These are phyloP conservation scores for Daldinia sp. DNA, from an alignment of 2,329 filamentous ascomycete species.

Conservation along the genomic window DNA sequence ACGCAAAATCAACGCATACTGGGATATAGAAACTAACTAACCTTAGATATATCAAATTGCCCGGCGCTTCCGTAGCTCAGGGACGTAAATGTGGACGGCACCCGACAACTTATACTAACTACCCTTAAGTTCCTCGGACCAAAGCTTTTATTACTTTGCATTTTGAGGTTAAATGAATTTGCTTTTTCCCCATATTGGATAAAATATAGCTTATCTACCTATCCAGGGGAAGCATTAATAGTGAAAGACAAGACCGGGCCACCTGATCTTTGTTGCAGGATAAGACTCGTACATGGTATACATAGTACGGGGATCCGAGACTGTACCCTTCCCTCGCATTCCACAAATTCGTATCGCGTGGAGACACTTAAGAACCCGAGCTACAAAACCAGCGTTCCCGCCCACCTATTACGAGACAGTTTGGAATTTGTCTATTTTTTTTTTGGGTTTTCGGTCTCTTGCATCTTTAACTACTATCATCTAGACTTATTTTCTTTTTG, in stretches of 20 bases:
- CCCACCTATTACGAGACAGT: conserved; percentile 36
- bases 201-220: conserved; percentile 10
- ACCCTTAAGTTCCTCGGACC: background rate
- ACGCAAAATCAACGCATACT: background rate
- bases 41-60: conserved; percentile 1
- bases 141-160: background rate
- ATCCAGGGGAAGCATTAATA: conserved; percentile 10
- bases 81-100: conserved; percentile 7
- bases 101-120: conserved; percentile 11
- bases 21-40: too few species aligned
- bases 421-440: conserved; percentile 24
- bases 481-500: conserved; percentile 21
- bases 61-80: conserved; percentile 34
- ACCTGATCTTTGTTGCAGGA: conserved; percentile 38
- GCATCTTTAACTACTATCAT: conserved; percentile 23
- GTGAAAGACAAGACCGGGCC: conserved; percentile 24
- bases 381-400: conserved; percentile 45
- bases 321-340: conserved; percentile 43
- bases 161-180: conserved; percentile 8
- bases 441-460: conserved; percentile 28
- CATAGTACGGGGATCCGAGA: conserved; percentile 38
- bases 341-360: conserved; percentile 46
- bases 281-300: conserved; percentile 36
- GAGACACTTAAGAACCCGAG: conserved; percentile 37
- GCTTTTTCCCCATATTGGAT: conserved; percentile 2